Evolutionary conservation across 2,329 filamentous ascomycete genomes (phyloP), one percentile per base, ranked within the genome.

Genomic region (Eurotiales sp.): DNA sequence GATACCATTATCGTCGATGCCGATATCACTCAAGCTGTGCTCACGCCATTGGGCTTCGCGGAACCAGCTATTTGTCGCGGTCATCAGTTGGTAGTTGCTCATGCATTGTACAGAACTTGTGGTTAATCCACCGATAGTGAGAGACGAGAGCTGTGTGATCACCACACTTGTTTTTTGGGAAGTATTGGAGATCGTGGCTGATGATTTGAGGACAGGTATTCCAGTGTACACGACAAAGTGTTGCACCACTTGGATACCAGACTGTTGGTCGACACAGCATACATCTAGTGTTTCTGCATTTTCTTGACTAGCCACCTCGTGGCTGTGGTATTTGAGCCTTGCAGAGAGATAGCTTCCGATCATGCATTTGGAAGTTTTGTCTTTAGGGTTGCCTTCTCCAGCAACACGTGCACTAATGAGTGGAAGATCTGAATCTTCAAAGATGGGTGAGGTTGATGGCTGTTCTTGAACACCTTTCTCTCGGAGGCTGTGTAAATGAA

Each of bases 11-110:
- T 63, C 56, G 48, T 69, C 65, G 1, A 69, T 37, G 1, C 65
- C 64, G 3, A 66, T 45, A 19, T 57, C 58, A 3, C 64, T 61
- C 3, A 68, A 55, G 8, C 50, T 48, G 10, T 58, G 50, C 2
- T 60, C 59, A 2, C 54, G 54, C 67, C 67, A 70, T 44, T 68
- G 65, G 0, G 63, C 62, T 53, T 69, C 67, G 15, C 67, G 59
- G 44, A 70, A 68, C 66, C 66, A 69, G 46, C 65, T 69, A 21
- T 58, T 63, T 0, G 62, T 55, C 19, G 52, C 44, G 1, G 58
- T 55, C 5, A 64, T 43, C 4, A 27, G 48, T 25, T 63, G 66
- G 40, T 66, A n/a, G n/a, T 59, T 1, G 55, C 8, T 59, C 59
- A 65, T 51, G n/a, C 59, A 58, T 23, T 56, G 40, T 3, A 50